Base-by-base conservation (phyloP, 1,284 basidiomycete genomes). In the Sporisorium iseilematis-ciliati region DNA sequence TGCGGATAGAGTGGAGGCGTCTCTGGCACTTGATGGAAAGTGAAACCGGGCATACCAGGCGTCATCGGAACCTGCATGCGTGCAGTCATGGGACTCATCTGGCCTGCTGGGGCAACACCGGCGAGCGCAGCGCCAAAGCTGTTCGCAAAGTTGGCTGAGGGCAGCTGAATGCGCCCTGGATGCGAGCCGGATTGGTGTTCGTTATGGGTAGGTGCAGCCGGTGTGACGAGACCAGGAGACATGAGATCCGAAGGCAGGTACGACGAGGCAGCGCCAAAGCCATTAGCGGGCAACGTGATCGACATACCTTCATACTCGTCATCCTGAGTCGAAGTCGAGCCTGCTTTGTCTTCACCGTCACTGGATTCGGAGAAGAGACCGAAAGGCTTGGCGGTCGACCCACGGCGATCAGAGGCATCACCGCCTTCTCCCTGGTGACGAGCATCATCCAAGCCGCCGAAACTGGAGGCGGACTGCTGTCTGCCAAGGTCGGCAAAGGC, bases 31-130 rank as follows among this genome's bases (percentile, higher is more conserved):
- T 83, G 78, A 16, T 85, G 84, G 48, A 87, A 85, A 0, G 84
- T 82, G 64, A 87, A 87, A 3, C 85, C 85, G 0, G 86, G 86
- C 86, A 87, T 86, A 8, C 84, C 84, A 3, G 86, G 86, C 8
- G 86, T 86, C 81, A 87, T 85, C 18, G 85, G 83, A 16, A 80
- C 69, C 12, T 65, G 71, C 65, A 73, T 73, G 16, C 64, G 55
- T 8, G 71, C 66, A 2, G 54, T 42, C 65, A 65, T 65, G 2
- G 80, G 65, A 23, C 72, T 60, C 74, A 68, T 66, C 35, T 59
- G 58, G 23, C 45, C 66, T 14, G 57, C 46, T 38, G 25, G 56
- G 11, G 35, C 35, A 16, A 16, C 31, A 7, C 50, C 45, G 4
- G 29, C 41, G 38, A 25, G 33, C 3, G 51, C 58, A 25, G 57